Base-by-base conservation (phyloP, 768 basidiomycete species). In the Hygrocybe coccinea region DNA sequence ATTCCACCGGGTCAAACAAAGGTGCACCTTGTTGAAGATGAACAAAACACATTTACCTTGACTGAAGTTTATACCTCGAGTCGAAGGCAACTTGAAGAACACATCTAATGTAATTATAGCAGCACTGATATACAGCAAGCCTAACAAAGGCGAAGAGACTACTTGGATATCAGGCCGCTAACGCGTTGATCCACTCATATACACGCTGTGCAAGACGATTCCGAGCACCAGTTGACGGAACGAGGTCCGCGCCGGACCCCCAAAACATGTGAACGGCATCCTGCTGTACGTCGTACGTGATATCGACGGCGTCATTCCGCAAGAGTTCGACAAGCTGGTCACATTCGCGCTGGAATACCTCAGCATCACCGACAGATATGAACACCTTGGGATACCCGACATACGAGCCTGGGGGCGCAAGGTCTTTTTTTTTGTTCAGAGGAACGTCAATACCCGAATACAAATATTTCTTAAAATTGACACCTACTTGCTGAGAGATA, bases 201-300 rank as follows among this genome's bases (percentile, higher is more conserved):
- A 46, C 34, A 14, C 21, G 25, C 19, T 46, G 29, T 2, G 59
- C 57, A 22, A 60, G 35, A n/a, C 43, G 35, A 11, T 12, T 44
- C 29, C 60, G 56, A 17, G 60, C 60, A 35, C 41, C 24, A 22
- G 48, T 39, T 41, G 50, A 53, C 35, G 59, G 61, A 24, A 60
- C 59, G n/a, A 47, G 34, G 46, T n/a, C n/a, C n/a, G n/a, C 50
- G 14, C 56, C 56, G 33, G 44, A 55, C 9, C 59, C 59, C 56
- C 56, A 65, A 52, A 61, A 63, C 51, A 64, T 60, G 34, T 65
- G 64, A 15, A 62, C 62, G 5, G 62, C 62, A 46, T 65, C 62
- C 46, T 55, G 49, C 56, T 63, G 64, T 37, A 61, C 59, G 45
- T 64, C 64, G 21, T 59, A 56, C 29, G 56, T 56, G 34, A 62